These are phyloP conservation scores for Herpetospermum pedunculosum DNA, from an alignment of 306 rosid genomes.

Conservation along the genomic window DNA sequence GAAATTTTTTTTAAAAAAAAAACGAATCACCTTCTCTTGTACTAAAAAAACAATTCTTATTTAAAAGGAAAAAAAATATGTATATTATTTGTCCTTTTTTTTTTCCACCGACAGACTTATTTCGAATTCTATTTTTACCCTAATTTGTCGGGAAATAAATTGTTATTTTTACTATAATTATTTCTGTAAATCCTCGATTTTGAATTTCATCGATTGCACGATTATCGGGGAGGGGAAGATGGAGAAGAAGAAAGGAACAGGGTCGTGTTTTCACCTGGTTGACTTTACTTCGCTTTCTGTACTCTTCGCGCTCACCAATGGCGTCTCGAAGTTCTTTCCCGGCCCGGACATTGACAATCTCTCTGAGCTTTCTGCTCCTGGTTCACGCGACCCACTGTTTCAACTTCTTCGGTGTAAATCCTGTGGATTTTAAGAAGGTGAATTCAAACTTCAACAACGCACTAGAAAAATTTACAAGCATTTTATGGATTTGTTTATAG, in stretches of 20 bases:
- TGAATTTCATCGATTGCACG: background rate
- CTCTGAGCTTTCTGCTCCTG: conserved; percentile 33
- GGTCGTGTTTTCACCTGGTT: background rate
- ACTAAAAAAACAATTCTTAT: too few species aligned
- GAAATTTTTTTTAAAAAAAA: too few species aligned
- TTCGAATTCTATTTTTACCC: too few species aligned
- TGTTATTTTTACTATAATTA: background rate
- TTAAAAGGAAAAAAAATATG: too few species aligned
- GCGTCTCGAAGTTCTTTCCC: conserved; percentile 53
- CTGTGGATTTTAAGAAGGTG: conserved; percentile 78
- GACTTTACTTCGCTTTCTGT: background rate
- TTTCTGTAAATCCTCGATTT: background rate
- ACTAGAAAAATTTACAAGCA: background rate
- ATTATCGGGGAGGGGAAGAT: background rate
- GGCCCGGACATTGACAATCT: conserved; percentile 17
- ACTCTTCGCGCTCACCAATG: conserved; percentile 21
- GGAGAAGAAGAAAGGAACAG: background rate
- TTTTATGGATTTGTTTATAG: background rate
- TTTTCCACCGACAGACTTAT: background rate
- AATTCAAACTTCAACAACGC: background rate
- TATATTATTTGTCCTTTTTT: too few species aligned
- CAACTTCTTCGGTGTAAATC: conserved; percentile 93
- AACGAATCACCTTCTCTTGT: too few species aligned
- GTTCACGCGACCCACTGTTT: conserved; percentile 46
- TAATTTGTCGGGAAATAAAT: background rate